Evolutionary conservation across 495 filamentous ascomycete genomes (phyloP), one percentile per base, ranked within the genome.

Genomic region (Podospora anserina): DNA sequence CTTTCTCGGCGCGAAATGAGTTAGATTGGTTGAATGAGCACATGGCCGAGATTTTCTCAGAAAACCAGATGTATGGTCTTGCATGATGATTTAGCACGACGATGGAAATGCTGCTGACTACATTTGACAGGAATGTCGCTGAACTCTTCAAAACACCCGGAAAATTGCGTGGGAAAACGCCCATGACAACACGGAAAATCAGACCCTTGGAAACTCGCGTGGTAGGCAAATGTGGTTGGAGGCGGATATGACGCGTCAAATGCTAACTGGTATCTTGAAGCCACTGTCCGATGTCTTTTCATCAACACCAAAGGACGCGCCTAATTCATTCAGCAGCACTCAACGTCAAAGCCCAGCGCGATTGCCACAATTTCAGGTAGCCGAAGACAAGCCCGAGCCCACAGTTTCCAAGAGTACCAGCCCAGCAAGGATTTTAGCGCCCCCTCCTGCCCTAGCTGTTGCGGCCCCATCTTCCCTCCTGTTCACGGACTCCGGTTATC

Each of bases 101-200:
- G 32, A 19, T 27, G 9, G 13, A 20, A 4, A 39, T 19, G 32
- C 58, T 1, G 23, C 67, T 71, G 67, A 64, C 64, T 9, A 53
- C 2, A 60, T 61, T 61, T 0, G 4, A 66, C 72, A 94, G 91
- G 61, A 94, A 93, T 77, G 89, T 98, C 65, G 85, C 92, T 32
- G 96, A 98, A 70, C 86, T 94, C 2, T 97, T 98, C 81, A 99
- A 99, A 74, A 98, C 95, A 4, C 95, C 95, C 2, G 94, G 93
- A 26, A 97, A 96, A 71, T 80, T 97, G 80, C 88, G 93, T 69
- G 95, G 94, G 66, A 97, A 96, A 81, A 97, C 95, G 6, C 94
- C 95, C 53, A 86, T 92, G 60, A 97, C 93, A 2, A 82, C 83
- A 16, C 85, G 92, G 59, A 96, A 95, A 78, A 83, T 81, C 28